Base-by-base conservation (phyloP, 73 alveolate genomes). In the Effrenium voratum region DNA sequence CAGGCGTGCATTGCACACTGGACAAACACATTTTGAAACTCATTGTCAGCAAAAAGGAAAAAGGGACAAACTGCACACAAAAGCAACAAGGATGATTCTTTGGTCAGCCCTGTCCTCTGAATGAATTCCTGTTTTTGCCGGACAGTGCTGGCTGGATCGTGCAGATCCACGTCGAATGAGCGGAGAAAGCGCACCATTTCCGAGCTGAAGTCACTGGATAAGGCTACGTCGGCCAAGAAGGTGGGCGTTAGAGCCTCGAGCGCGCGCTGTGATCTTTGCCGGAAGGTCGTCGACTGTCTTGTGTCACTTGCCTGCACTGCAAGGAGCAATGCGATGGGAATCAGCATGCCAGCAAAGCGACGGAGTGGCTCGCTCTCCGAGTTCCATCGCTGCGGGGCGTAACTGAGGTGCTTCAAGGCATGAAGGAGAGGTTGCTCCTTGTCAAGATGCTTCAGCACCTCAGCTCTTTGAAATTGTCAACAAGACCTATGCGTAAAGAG, bases 361-460 rank as follows among this genome's bases (percentile, higher is more conserved):
- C 84, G 46, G 50, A 73, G 50, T 0, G 84, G 84, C 8, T 30
- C 84, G 84, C 34, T 50, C 36, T 73, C 52, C 6, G 52, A 36
- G 84, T 73, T 73, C 84, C 84, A 73, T 5, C 84, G 84, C 47
- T 34, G 52, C 28, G 84, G 84, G 26, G 84, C 47, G 19, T 36
- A 73, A 13, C 32, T 73, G 44, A 73, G 36, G 30, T 3, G 46
- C 84, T 73, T 73, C 84, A 73, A 12, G 40, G 44, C 41, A 16
- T 28, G 10, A 24, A 26, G 3, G 80, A 24, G 19, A 68, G 80
- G 36, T 32, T 10, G 22, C 68, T 13, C 22, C 26, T 52, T 8
- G 63, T 19, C 63, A 19, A 8, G 63, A 12, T 52, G 63, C 63
- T 12, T 8, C 19, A 19, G 63, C 63, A 8, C 63, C 19, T 19